Base-by-base conservation (phyloP, 371 early-diverging fungal genomes). In the Circinella minor region DNA sequence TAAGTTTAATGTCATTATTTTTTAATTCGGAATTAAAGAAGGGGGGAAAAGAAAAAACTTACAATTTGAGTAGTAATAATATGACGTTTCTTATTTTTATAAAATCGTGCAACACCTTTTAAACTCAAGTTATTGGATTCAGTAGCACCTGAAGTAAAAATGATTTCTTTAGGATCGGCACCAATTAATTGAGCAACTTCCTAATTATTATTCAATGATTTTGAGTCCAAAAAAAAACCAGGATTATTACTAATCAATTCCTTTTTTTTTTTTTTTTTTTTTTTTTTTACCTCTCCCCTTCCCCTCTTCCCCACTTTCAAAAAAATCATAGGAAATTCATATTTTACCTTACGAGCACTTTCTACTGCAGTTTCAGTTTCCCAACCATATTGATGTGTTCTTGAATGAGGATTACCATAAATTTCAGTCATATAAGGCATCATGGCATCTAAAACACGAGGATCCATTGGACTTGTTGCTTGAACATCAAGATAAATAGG, bases 61-160 rank as follows among this genome's bases (percentile, higher is more conserved):
- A 90, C 91, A 47, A 94, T 99, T 82, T 99, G 98, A 9, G 97
- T 91, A 11, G 99, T 99, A 72, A 99, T 99, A 67, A 99, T 95
- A 81, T 99, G 99, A 71, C 92, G 94, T 88, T 97, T 96, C 70
- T 92, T 96, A 71, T 87, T 88, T 77, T 94, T 95, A 86, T 98
- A 95, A 83, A 99, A 99, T 49, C 95, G 87, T 8, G 97, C 95
- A 51, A 99, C 94, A 68, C 99, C 99, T 82, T 99, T 99, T 74
- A 99, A 86, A 71, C 95, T 93, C 36, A 97, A 81, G 78, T 99
- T 99, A 89, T 98, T 98, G 59, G 96, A 92, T 83, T 99, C 99
- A n/a, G 99, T 99, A 15, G 99, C 99, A 20, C 99, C 99, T 36
- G 95, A 95, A 27, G 99, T 99, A 73, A 99, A 99, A 57, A 99